These are phyloP conservation scores for Clarireedia hainanense DNA, from an alignment of 2,329 filamentous ascomycete species.

Conservation along the genomic window DNA sequence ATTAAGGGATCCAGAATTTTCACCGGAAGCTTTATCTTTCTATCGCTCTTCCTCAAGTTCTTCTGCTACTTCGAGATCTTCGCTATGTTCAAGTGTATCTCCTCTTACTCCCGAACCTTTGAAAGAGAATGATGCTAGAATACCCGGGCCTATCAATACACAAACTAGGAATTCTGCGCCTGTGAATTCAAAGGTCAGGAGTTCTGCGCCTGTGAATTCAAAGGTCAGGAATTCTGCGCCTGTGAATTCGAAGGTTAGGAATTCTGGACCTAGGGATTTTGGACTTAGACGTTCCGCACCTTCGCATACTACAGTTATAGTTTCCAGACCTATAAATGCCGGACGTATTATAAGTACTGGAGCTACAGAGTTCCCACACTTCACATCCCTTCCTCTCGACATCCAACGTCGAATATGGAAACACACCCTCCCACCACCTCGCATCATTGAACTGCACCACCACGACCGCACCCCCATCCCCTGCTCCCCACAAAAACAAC, in stretches of 20 bases:
- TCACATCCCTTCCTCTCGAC: not conserved
- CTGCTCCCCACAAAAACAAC: not conserved
- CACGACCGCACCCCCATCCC: not conserved
- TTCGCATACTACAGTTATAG: no score
- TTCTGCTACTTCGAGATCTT: not conserved
- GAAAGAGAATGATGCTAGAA: not conserved
- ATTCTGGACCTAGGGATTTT: not conserved
- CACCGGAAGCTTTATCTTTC: not conserved
- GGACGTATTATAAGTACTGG: not conserved
- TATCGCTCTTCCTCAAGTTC: constrained; percentile 1
- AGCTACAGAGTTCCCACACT: not conserved
- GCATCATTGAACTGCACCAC: not conserved
- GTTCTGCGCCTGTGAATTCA: no score
- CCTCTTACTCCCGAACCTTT: not conserved
- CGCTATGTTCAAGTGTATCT: not conserved
- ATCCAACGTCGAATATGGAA: constrained; percentile 1
- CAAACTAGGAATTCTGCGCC: not conserved
- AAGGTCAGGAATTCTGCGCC: not conserved
- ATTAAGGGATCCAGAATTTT: no score
- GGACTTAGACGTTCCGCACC: no score
- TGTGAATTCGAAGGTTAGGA: not conserved
- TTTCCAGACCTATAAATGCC: not conserved
- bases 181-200: not conserved
- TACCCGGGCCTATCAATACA: no score
- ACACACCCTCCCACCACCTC: not conserved